A percentile compares a stretch with the other conserved stretches of the same genome.
Evolutionary conservation across 345 rosid genomes (phyloP).

Genomic region (Sisymbrium irio): DNA sequence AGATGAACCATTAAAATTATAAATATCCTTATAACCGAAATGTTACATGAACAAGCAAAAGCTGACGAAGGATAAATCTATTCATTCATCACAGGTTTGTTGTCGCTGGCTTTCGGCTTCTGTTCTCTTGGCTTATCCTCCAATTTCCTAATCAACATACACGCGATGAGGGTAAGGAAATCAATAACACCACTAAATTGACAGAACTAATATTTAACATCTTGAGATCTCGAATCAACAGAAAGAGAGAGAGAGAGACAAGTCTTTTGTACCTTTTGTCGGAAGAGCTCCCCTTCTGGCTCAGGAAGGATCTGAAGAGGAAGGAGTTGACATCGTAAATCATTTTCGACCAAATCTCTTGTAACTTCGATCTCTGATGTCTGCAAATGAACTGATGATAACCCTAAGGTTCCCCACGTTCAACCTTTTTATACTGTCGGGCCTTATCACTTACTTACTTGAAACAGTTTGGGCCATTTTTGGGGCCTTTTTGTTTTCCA

Average conservation of each 20-base stretch:
- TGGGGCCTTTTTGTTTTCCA: neutral
- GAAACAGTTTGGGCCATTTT: neutral
- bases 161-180: neutral
- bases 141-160: conserved; percentile 53
- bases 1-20: neutral
- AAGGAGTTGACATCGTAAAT: conserved; percentile 96
- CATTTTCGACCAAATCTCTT: conserved; percentile 39
- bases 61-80: neutral
- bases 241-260: neutral
- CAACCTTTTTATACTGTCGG: conserved; percentile 15
- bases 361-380: conserved; percentile 1
- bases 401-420: neutral
- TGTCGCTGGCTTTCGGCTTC: conserved; percentile 85
- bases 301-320: conserved; percentile 89
- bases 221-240: neutral
- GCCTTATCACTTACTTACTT: neutral
- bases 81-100: conserved; percentile 86
- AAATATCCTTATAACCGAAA: neutral
- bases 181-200: neutral
- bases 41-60: neutral
- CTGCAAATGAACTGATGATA: neutral
- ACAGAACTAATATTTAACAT: neutral
- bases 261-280: conserved; percentile 64
- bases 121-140: conserved; percentile 98
- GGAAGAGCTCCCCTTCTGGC: conserved; percentile 89